phyloP scores from a whole-genome alignment of 2,329 filamentous ascomycete genomes.

The Botrytis fragariae region DNA sequence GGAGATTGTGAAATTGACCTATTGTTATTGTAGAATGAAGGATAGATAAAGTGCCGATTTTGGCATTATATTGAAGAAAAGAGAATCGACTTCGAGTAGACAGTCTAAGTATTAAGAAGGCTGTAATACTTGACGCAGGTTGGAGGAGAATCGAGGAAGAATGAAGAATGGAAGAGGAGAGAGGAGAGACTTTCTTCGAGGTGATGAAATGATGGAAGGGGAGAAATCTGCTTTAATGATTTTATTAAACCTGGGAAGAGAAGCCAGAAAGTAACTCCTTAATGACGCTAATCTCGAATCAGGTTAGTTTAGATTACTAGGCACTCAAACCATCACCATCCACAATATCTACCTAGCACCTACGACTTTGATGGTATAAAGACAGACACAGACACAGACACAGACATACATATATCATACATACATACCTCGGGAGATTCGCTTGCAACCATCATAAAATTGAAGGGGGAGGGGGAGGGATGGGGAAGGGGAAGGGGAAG shows the following conservation, averaged over 20 bases:
- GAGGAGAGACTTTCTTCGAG: constrained; percentile 2
- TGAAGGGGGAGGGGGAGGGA: neutral
- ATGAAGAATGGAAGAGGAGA: neutral
- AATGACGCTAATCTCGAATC: neutral
- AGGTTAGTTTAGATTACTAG: neutral
- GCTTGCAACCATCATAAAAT: neutral
- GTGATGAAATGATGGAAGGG: neutral
- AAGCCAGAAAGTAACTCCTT: neutral
- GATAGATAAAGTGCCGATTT: neutral
- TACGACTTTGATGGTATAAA: neutral
- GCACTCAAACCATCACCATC: neutral
- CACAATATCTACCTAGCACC: neutral
- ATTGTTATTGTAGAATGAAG: neutral
- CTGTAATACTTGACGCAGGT: neutral
- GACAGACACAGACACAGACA: neutral
- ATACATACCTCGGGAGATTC: neutral
- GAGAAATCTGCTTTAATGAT: constrained; percentile 13
- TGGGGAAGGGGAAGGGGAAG: too few species aligned
- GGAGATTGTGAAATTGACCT: neutral
- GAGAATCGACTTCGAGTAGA: neutral
- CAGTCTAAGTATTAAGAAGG: neutral
- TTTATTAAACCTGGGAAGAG: neutral
- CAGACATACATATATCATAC: neutral
- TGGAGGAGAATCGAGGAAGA: neutral
- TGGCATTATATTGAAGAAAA: neutral